These are phyloP conservation scores for Margaritispora aquatica DNA, from an alignment of 495 filamentous ascomycete genomes.

Conservation along the genomic window DNA sequence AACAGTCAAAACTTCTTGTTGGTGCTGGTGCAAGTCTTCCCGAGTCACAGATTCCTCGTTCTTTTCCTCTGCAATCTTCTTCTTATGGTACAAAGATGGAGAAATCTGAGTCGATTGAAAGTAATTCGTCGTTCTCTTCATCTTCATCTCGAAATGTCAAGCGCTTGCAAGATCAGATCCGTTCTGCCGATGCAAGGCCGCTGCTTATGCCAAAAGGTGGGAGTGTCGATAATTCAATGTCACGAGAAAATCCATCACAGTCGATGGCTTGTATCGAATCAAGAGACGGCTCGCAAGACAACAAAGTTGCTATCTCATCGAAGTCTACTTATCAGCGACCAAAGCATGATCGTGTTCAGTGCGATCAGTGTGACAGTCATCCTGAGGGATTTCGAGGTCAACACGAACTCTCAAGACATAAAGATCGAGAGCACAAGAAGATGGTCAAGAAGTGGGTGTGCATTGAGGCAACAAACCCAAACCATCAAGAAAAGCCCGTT, in stretches of 20 bases:
- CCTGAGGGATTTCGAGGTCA: constrained; percentile 89
- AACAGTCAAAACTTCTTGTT: constrained; percentile 22
- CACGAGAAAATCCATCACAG: constrained; percentile 29
- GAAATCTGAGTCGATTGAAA: constrained; percentile 29
- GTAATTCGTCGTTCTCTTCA: constrained; percentile 23
- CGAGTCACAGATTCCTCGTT: constrained; percentile 27
- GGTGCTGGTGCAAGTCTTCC: constrained; percentile 30
- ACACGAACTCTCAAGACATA: constrained; percentile 86
- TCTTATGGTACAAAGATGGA: constrained; percentile 30
- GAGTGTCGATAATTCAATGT: constrained; percentile 23
- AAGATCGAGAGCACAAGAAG: constrained; percentile 69
- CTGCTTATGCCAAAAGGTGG: constrained; percentile 22
- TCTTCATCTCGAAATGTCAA: constrained; percentile 22
- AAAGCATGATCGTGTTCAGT: constrained; percentile 69
- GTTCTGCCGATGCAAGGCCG: constrained; percentile 21
- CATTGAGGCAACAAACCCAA: constrained; percentile 46
- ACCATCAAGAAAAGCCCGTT: constrained; percentile 40
- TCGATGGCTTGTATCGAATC: constrained; percentile 51
- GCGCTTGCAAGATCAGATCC: constrained; percentile 19
- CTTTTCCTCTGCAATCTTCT: constrained; percentile 22
- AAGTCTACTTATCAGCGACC: constrained; percentile 68
- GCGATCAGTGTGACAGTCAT: constrained; percentile 65
- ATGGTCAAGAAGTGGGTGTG: constrained; percentile 78
- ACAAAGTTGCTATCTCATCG: constrained; percentile 56
- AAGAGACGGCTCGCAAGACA: constrained; percentile 45